Evolutionary conservation across 352 stramenopile genomes (phyloP).

Genomic region (Pythium vanterpoolii): DNA sequence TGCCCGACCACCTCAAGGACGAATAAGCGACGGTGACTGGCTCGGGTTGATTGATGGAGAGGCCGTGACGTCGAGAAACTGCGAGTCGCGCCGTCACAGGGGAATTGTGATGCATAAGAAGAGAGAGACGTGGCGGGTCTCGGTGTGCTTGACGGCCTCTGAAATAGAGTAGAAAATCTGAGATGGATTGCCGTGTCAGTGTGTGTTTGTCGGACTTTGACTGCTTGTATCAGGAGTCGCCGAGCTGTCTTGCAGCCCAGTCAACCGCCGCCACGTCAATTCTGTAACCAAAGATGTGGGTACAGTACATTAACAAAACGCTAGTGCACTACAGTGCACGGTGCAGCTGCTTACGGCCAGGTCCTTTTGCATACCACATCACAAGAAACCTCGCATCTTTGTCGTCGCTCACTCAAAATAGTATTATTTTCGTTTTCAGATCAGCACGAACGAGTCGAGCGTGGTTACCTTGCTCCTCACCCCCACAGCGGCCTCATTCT

Average conservation of each 20-base stretch:
- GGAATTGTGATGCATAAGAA: background rate
- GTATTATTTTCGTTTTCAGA: background rate
- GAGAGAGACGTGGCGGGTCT: background rate
- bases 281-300: too few relatives aligned
- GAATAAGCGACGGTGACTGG: constrained; percentile 2
- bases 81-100: background rate
- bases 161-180: constrained; percentile 8
- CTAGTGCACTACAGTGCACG: too few relatives aligned
- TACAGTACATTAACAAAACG: too few relatives aligned
- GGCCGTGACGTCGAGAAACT: background rate
- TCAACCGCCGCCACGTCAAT: too few relatives aligned
- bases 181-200: background rate
- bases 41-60: background rate
- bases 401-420: background rate
- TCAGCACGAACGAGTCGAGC: too few relatives aligned
- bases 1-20: constrained; percentile 64
- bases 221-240: too few relatives aligned
- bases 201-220: background rate
- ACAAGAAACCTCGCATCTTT: too few relatives aligned
- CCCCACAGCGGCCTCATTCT: background rate
- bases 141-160: background rate
- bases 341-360: too few relatives aligned
- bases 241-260: too few relatives aligned
- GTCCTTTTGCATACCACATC: too few relatives aligned
- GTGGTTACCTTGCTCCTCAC: too few relatives aligned